These are phyloP conservation scores for Phialophora expanda DNA, from an alignment of 2,329 filamentous ascomycete species.

Conservation along the genomic window DNA sequence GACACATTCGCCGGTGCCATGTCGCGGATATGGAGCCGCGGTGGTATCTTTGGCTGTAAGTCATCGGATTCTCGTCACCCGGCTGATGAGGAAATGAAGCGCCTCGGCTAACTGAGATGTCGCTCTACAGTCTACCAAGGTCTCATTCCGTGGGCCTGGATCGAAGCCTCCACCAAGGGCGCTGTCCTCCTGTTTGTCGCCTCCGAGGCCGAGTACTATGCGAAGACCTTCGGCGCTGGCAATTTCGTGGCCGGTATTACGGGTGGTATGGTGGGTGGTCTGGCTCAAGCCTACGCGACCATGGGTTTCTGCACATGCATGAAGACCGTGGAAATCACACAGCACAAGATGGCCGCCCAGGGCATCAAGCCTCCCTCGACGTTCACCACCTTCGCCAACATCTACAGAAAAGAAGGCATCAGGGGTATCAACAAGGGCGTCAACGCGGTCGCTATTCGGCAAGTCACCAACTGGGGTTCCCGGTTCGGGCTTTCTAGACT, in stretches of 20 bases:
- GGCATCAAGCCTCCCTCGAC: conserved; percentile 88
- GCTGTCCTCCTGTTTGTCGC: conserved; percentile 99
- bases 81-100: conserved; percentile 28
- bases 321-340: conserved; percentile 99
- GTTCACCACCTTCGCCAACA: conserved; percentile 94
- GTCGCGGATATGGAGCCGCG: conserved; percentile 87
- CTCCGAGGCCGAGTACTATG: conserved; percentile 96
- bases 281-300: conserved; percentile 97
- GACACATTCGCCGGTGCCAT: conserved; percentile 85
- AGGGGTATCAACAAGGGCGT: conserved; percentile 97
- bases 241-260: conserved; percentile 88
- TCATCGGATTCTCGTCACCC: conserved; percentile 38
- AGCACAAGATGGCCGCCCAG: conserved; percentile 86
- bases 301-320: conserved; percentile 99
- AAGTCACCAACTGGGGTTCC: conserved; percentile 99
- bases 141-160: conserved; percentile 99
- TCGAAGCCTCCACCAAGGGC: conserved; percentile 99
- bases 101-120: conserved; percentile 29
- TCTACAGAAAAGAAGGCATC: conserved; percentile 93
- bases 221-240: conserved; percentile 77
- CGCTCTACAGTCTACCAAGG: conserved; percentile 85
- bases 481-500: conserved; percentile 93
- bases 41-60: conserved; percentile 93
- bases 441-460: conserved; percentile 96
- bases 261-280: conserved; percentile 90